A percentile compares a stretch with the other conserved stretches of the same genome.
phyloP scores from a whole-genome alignment of 345 rosid genomes.

The Theobroma cacao region DNA sequence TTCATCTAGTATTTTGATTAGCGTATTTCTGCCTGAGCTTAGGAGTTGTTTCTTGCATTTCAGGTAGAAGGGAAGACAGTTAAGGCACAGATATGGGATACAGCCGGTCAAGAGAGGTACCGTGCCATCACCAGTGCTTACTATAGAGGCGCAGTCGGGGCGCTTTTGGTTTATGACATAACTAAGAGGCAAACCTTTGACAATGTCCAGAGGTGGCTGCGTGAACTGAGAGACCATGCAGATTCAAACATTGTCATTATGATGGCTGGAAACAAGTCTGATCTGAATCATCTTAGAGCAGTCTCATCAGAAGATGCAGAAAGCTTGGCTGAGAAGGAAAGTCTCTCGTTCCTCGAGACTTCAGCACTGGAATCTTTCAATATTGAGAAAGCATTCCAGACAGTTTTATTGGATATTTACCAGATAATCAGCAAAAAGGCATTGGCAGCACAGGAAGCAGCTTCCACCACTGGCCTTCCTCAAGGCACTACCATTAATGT shows the following conservation, averaged over 20 bases:
- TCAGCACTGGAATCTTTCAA: slow-evolving; percentile 61
- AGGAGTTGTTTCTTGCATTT: not conserved
- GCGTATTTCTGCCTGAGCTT: not conserved
- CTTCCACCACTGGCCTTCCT: slow-evolving; percentile 39
- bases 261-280: slow-evolving; percentile 71
- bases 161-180: slow-evolving; percentile 61
- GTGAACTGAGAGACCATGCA: slow-evolving; percentile 63
- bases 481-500: slow-evolving; percentile 72
- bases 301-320: slow-evolving; percentile 38
- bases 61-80: slow-evolving; percentile 74
- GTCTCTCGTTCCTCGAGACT: slow-evolving; percentile 53
- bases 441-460: slow-evolving; percentile 56
- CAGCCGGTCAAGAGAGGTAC: slow-evolving; percentile 71
- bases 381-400: slow-evolving; percentile 62
- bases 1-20: not conserved
- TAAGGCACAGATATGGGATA: slow-evolving; percentile 80
- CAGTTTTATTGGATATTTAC: slow-evolving; percentile 55
- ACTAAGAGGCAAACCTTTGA: slow-evolving; percentile 68
- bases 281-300: slow-evolving; percentile 53
- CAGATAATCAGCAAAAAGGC: slow-evolving; percentile 63
- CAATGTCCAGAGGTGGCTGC: slow-evolving; percentile 62
- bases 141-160: slow-evolving; percentile 74
- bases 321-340: slow-evolving; percentile 46
- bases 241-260: slow-evolving; percentile 74
- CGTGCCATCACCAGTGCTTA: slow-evolving; percentile 74